Evolutionary conservation across 139 green algal species (phyloP).

Genomic region (Ulvella scutata): DNA sequence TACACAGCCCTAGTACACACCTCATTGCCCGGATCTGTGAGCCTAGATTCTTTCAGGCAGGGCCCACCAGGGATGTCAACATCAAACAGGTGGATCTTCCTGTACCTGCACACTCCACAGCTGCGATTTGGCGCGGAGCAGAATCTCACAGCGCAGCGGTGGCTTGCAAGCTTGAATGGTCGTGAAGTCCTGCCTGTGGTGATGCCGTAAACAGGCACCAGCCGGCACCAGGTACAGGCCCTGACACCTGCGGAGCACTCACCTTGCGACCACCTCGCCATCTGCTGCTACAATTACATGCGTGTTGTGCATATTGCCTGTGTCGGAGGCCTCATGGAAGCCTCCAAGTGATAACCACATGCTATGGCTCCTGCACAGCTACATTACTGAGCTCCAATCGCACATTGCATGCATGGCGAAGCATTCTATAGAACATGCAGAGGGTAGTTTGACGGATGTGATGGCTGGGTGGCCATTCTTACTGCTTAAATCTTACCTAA

Average conservation of each 20-base stretch:
- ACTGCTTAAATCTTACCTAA: too few relatives aligned
- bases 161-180: too few relatives aligned
- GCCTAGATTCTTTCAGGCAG: slow-evolving; percentile 66
- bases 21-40: slow-evolving; percentile 41
- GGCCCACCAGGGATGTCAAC: slow-evolving; percentile 75
- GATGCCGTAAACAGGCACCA: slow-evolving; percentile 18
- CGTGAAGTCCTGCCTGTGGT: too few relatives aligned
- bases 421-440: too few relatives aligned
- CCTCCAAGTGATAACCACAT: slow-evolving; percentile 89
- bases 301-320: slow-evolving; percentile 48
- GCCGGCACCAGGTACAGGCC: neutral
- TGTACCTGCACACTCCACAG: neutral
- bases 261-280: slow-evolving; percentile 32
- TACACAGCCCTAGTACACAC: slow-evolving; percentile 12
- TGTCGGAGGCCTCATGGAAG: slow-evolving; percentile 38
- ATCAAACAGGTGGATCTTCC: slow-evolving; percentile 85
- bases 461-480: too few relatives aligned
- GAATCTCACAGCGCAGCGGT: neutral
- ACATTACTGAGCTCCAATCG: too few relatives aligned
- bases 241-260: neutral
- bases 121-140: neutral
- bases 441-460: too few relatives aligned
- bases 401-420: too few relatives aligned
- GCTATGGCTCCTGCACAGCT: slow-evolving; percentile 16
- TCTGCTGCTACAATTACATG: slow-evolving; percentile 65